Evolutionary conservation across 2,329 filamentous ascomycete genomes (phyloP), one percentile per base, ranked within the genome.

Genomic region (Diaporthe sp.): DNA sequence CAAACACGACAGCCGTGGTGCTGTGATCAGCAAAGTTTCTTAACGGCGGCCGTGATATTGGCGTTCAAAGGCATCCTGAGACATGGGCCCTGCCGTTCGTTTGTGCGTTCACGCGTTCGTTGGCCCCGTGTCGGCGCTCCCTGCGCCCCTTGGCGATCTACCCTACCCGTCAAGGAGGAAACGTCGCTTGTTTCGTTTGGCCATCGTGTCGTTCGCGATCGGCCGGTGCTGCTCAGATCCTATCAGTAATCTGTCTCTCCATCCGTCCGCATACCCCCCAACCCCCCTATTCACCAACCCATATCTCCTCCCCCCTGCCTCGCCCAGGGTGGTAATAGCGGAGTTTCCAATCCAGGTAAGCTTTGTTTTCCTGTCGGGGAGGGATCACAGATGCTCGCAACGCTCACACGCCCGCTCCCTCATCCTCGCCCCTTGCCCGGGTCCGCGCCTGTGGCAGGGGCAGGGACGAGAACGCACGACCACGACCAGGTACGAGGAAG

Each of bases 161-260:
- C 49, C 65, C n/a, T 70, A 51, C 65, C 65, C 65, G 34, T 42
- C 4, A 4, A n/a, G 42, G 47, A 70, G 65, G 65, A 70, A 70
- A 55, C 65, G 65, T 68, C 31, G 47, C 65, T 70, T 55, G 65
- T 70, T 70, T 55, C 65, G 65, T 70, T 70, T 70, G 65, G 47
- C 49, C 49, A 70, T 55, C 49, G 47, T 42, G 34, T 70, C 65
- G 65, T 70, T 70, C 49, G 49, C 49, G 65, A 70, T 70, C 65
- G 65, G n/a, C 49, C 49, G 65, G 47, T 31, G 34, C 65, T 70
- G 31, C 34, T 31, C 49, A 70, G 65, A 70, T 70, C 65, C 63
- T 22, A 37, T 37, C 44, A 34, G 8, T 22, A 6, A 34, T 31
- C 25, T 65, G 42, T 22, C 17, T 65, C 42, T 51, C 63, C 63